Evolutionary conservation across 768 basidiomycete genomes (phyloP), one percentile per base, ranked within the genome.

Genomic region (Termitomyces sp.): DNA sequence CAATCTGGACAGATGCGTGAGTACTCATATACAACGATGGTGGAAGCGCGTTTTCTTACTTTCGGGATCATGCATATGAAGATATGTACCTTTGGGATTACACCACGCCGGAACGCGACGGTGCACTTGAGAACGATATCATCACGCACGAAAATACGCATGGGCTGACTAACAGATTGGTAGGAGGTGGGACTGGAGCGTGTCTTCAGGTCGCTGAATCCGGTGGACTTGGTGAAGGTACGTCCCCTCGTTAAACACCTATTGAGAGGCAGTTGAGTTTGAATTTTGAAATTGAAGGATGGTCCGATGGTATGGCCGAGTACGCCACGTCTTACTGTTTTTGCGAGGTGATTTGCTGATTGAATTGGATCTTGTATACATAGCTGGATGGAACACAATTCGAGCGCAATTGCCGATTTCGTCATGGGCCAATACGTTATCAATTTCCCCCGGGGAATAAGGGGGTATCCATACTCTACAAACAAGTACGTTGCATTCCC

Each of bases 171-270:
- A 80, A 75, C 64, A 64, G 76, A 31, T 70, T 84, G 72, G 81
- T 80, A 23, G 82, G 82, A 32, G 81, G 82, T 42, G 81, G 76
- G 29, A 81, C 78, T 33, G 80, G 78, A 46, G 76, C 81, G 35
- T 87, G 85, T 70, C 73, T 87, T 56, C 81, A 83, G 58, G 81
- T 76, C 9, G 73, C 74, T n/a, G 86, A 87, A 63, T 74, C 84
- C 32, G 84, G 83, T 35, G 85, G 86, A 20, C 79, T 87, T 75
- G 85, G 84, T 55, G 85, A 88, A 71, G 84, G 84, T 56, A 74
- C 73, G 79, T 73, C 72, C 18, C 12, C n/a, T n/a, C n/a, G n/a
- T n/a, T n/a, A n/a, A n/a, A n/a, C n/a, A n/a, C n/a, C n/a, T n/a
- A n/a, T n/a, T n/a, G n/a, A n/a, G n/a, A n/a, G n/a, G n/a, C n/a